Evolutionary conservation across 1,284 basidiomycete genomes (phyloP), one percentile per base, ranked within the genome.

Genomic region (Heterobasidion parviporum): DNA sequence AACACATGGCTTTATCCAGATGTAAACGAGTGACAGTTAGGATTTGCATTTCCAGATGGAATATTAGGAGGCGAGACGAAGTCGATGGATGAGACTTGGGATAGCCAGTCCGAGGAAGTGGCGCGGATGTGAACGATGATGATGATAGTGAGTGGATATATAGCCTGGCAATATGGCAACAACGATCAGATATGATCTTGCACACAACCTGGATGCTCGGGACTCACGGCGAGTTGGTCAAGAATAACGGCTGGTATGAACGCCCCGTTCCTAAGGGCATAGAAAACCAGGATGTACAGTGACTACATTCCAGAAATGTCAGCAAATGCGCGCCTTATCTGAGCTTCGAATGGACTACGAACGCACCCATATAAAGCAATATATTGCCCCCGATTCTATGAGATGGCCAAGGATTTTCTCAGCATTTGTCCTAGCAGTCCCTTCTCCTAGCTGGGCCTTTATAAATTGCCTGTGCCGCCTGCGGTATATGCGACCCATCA

Each of bases 371-470:
- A 57, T 43, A 47, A 49, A 54, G 9, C 54, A 35, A 52, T 59
- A 59, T 10, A 59, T n/a, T 15, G 41, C 41, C 7, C 58, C 58
- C 6, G 58, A 59, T 44, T 59, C 58, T 33, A 59, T 35, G 43
- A 59, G 48, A 20, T 52, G 54, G 26, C 26, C 34, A 16, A 59
- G 56, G 2, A 34, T 35, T 26, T 55, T 54, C 53, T 59, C 56
- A 15, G 47, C 38, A 12, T n/a, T 50, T 8, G 20, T 47, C 12
- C 26, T 14, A 9, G 20, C 7, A 6, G 18, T 26, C 8, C 15
- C 20, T 9, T 44, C 26, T 12, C 36, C 34, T 12, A 57, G 14
- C 6, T 26, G 26, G 5, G 26, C 5, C 26, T 45, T 33, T 2
- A 41, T n/a, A 6, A 41, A 41, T 26, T 26, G 26, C 26, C 26